Evolutionary conservation across 2,329 filamentous ascomycete species (phyloP).

Genomic region (Xylariaceae sp.): DNA sequence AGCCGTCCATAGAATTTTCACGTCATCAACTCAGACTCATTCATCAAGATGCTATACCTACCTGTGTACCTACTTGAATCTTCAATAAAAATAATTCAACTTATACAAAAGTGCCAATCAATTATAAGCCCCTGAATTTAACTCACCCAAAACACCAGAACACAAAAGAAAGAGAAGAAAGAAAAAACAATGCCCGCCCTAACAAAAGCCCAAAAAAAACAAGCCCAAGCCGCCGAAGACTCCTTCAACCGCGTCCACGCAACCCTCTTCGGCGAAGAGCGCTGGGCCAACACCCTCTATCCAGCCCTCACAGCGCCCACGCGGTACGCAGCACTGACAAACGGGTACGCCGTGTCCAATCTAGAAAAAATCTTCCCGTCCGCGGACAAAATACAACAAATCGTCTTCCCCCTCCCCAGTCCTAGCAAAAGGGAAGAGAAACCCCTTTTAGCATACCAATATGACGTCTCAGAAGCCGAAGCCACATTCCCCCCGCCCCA

Average conservation of each 20-base stretch:
- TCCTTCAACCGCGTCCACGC: constrained; percentile 27
- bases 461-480: constrained; percentile 12
- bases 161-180: neutral
- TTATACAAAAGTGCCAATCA: no score
- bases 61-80: no score
- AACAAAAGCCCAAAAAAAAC: constrained; percentile 28
- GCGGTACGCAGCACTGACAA: constrained; percentile 29
- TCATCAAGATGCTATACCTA: no score
- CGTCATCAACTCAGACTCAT: no score
- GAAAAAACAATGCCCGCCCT: constrained; percentile 21
- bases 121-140: no score
- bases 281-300: constrained; percentile 27
- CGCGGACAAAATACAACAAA: constrained; percentile 12
- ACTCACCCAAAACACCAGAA: no score
- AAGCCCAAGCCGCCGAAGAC: constrained; percentile 24
- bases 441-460: constrained; percentile 21
- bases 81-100: no score
- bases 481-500: constrained; percentile 27
- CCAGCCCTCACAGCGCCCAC: constrained; percentile 26
- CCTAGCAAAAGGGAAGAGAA: neutral
- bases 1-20: neutral
- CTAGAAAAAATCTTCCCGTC: constrained; percentile 18
- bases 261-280: constrained; percentile 23
- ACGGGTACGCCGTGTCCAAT: constrained; percentile 19
- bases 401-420: constrained; percentile 22